Base-by-base conservation (phyloP, 2,329 filamentous ascomycete species). In the Sordariomycetes sp. region DNA sequence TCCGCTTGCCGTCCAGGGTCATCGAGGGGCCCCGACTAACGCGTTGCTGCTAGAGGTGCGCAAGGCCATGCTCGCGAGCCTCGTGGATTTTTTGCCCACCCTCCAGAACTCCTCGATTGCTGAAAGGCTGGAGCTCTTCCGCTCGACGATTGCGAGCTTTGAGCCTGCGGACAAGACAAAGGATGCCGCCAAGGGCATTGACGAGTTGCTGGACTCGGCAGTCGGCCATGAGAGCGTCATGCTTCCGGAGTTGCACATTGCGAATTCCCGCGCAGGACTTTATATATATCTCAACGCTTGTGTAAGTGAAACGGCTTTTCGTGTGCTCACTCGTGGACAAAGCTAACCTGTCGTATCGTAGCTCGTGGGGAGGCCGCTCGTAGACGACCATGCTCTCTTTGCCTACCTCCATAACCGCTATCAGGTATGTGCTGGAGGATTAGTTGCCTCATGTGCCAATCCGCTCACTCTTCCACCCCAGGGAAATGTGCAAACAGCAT, bases 321-420 rank as follows among this genome's bases (percentile, higher is more conserved):
- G n/a, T 46, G 40, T 28, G 25, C 16, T 22, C 43, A n/a, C 18
- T 1, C 16, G 53, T 32, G 40, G 2, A 20, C 4, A 16, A 11
- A 34, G 35, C 14, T 51, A 14, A 46, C 16, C 14, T 14, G 4
- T 8, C 28, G 4, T 32, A 32, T 24, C 46, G n/a, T 64, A 94
- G 89, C 84, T 96, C 58, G 83, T 89, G 61, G 90, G 86, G 35
- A 83, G 90, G 35, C 92, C 93, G 0, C 74, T 96, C 24, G 82
- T 96, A 34, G 92, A 97, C 65, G 92, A 97, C 65, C 77, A 79
- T 57, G 80, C 82, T 28, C 78, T 97, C 12, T 85, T 94, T 63
- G 88, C 82, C 55, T 94, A 92, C 70, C 73, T 97, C 50, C 85
- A 90, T 65, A 90, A 92, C 63, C 82, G 92, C 68, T 97, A 96